These are phyloP conservation scores for Bathelium albidoporum DNA, from an alignment of 495 filamentous ascomycete species.

Conservation along the genomic window DNA sequence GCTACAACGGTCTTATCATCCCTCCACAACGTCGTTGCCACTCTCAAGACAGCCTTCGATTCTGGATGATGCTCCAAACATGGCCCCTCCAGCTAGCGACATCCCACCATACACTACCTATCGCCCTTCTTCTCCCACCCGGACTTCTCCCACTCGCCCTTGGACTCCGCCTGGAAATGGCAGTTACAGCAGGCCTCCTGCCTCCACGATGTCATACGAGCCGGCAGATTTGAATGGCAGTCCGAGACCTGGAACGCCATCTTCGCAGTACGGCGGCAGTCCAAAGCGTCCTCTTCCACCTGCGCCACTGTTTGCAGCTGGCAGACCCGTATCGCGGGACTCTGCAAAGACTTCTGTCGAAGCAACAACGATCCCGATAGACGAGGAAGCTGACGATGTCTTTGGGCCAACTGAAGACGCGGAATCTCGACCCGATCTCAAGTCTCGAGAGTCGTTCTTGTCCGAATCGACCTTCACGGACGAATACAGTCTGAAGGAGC, in stretches of 20 bases:
- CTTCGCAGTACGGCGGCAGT: slow-evolving; percentile 75
- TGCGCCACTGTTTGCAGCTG: slow-evolving; percentile 67
- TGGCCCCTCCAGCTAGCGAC: slow-evolving; percentile 46
- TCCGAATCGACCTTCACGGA: slow-evolving; percentile 57
- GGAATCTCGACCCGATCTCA: slow-evolving; percentile 36
- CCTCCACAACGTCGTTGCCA: slow-evolving; percentile 24
- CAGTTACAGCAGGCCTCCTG: slow-evolving; percentile 56
- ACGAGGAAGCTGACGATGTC: slow-evolving; percentile 56
- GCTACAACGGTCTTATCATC: slow-evolving; percentile 32
- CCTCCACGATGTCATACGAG: slow-evolving; percentile 63
- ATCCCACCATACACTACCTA: slow-evolving; percentile 36
- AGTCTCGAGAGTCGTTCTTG: slow-evolving; percentile 52
- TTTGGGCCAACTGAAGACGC: slow-evolving; percentile 52
- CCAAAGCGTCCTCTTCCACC: slow-evolving; percentile 82
- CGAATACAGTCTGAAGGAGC: slow-evolving; percentile 38
- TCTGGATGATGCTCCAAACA: slow-evolving; percentile 42
- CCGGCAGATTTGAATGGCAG: slow-evolving; percentile 79
- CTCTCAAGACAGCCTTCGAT: slow-evolving; percentile 46
- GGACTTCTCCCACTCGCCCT: slow-evolving; percentile 52
- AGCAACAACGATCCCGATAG: slow-evolving; percentile 45
- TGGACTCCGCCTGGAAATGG: slow-evolving; percentile 62
- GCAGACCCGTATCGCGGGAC: slow-evolving; percentile 35
- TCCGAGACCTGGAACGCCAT: slow-evolving; percentile 81
- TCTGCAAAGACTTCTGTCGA: slow-evolving; percentile 39
- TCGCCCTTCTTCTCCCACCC: slow-evolving; percentile 34